Evolutionary conservation across 148 eudicot genomes (phyloP), one percentile per base, ranked within the genome.

Genomic region (Vaccinium corymbosum): DNA sequence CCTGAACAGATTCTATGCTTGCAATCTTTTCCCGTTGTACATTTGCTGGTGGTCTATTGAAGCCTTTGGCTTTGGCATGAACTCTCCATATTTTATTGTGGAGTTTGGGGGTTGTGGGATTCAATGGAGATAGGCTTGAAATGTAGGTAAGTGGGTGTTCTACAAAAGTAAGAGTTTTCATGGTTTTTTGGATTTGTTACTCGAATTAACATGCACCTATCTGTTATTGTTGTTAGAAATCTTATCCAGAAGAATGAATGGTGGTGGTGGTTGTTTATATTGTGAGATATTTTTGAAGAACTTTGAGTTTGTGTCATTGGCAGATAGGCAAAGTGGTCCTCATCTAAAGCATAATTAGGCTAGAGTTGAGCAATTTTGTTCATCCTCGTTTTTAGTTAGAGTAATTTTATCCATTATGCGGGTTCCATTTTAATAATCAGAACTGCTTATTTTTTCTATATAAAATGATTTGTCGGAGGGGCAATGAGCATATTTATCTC

Each of bases 31-130:
- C n/a, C 25, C 68, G 35, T 38, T 73, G 78, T 20, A 17, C 25
- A 29, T n/a, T 72, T 51, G 59, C 62, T 16, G 61, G 70, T 75
- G 80, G 51, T 53, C 74, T 48, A 15, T 49, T 29, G 88, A 88
- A 89, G 78, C 91, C 91, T 85, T 89, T 89, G 80, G 91, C 85
- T 71, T 85, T 83, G 53, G 86, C 88, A 29, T 81, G 55, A 6
- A 86, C 48, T 55, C 68, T 78, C 90, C 87, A 84, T 8, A 71
- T 76, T 80, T 64, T 83, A 9, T 80, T 35, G 2, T 51, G 86
- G 29, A 76, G 57, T 38, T 57, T 9, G 61, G 84, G 86, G 46
- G 29, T 17, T 64, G 57, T 78, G 49, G 77, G 85, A 32, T 82
- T 87, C 71, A 73, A 35, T 75, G 85, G 55, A 14, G 82, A 15